A percentile compares a stretch with the other conserved stretches of the same genome.
Conservation (phyloP, 345 rosid species). For the Angophora floribunda region DNA sequence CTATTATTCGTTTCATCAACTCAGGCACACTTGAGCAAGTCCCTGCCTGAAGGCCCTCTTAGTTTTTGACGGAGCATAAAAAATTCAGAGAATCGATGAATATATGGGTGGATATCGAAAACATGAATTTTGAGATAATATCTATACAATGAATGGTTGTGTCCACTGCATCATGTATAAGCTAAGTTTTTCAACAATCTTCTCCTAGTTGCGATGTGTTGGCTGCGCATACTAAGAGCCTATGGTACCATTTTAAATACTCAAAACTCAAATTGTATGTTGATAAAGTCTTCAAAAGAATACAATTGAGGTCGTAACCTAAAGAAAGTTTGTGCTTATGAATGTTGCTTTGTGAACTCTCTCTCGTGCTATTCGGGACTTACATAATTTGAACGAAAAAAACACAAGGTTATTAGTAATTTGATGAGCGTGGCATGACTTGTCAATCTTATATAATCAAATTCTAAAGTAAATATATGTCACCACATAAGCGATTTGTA, state of each 20-base stretch:
- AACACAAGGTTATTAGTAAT: not conserved
- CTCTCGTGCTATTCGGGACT: not conserved
- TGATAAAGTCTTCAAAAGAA: not conserved
- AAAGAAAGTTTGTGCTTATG: not conserved
- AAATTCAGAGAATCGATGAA: not conserved
- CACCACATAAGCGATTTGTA: not conserved
- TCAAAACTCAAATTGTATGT: not conserved
- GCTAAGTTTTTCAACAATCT: not conserved
- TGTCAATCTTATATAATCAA: not conserved
- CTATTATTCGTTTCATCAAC: not conserved
- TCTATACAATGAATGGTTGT: not conserved
- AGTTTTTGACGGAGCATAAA: not conserved
- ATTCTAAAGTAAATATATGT: not conserved
- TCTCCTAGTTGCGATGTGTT: not conserved
- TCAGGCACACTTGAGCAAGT: not conserved
- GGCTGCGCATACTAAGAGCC: not conserved
- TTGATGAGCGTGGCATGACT: not conserved
- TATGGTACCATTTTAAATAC: not conserved
- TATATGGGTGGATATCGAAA: not conserved
- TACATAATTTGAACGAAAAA: not conserved
- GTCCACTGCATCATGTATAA: not conserved
- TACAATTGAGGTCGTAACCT: not conserved
- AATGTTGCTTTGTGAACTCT: not conserved
- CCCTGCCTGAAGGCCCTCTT: not conserved
- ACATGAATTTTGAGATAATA: not conserved